Conservation (phyloP, 495 filamentous ascomycete genomes). For the Aspergillus ostianus region DNA sequence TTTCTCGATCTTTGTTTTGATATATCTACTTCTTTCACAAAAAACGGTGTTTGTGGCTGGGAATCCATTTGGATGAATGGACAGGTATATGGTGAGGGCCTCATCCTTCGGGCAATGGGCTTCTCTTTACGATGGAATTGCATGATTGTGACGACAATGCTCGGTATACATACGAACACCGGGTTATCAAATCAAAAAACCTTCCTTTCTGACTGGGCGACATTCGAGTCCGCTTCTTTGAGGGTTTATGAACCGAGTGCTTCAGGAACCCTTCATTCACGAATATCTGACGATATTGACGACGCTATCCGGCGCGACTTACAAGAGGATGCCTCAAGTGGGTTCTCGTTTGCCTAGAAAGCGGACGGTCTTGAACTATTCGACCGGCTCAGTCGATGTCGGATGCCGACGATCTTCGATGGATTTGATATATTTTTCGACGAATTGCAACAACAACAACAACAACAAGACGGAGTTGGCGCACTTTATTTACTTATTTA, state of each 20-base stretch:
- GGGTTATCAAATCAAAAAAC: background rate
- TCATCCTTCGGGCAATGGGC: constrained; percentile 16
- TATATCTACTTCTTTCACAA: constrained; percentile 9
- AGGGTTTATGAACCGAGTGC: no score
- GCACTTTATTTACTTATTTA: background rate
- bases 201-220: background rate
- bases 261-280: background rate
- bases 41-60: constrained; percentile 12
- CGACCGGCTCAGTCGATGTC: background rate
- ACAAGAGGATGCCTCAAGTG: background rate
- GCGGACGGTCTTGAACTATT: background rate
- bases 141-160: constrained; percentile 31
- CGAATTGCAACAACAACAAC: constrained; percentile 1
- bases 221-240: background rate
- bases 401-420: background rate
- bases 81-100: constrained; percentile 1
- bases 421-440: constrained; percentile 6
- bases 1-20: background rate
- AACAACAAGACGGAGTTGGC: constrained; percentile 1
- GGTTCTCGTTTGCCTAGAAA: background rate
- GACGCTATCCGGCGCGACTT: background rate
- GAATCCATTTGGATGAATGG: constrained; percentile 22
- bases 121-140: constrained; percentile 32
- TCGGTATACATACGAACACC: constrained; percentile 14
- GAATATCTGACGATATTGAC: constrained; percentile 11